Conservation (phyloP, 1,284 basidiomycete species). For the Ustilago crameri region DNA sequence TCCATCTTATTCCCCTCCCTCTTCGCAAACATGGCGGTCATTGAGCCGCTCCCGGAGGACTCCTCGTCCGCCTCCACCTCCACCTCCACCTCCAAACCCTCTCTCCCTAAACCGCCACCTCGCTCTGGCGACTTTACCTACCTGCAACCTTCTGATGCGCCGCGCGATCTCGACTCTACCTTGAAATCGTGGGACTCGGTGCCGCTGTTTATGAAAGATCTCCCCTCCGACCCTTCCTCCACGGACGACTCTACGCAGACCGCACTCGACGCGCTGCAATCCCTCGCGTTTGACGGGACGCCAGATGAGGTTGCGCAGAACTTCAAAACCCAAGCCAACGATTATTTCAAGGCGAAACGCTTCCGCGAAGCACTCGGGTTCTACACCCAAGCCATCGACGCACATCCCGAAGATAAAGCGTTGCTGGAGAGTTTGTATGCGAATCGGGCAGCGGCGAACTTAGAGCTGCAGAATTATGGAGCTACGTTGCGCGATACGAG, state of each 20-base stretch:
- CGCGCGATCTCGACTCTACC: conserved; percentile 34
- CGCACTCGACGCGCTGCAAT: conserved; percentile 83
- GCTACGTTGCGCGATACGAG: conserved; percentile 20
- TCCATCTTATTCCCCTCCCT: background rate
- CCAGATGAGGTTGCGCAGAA: conserved; percentile 91
- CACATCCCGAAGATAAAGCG: conserved; percentile 76
- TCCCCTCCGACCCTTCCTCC: conserved; percentile 72
- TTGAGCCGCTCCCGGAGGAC: conserved; percentile 7
- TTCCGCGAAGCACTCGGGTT: conserved; percentile 88
- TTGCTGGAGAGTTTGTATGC: conserved; percentile 73
- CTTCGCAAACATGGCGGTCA: conserved; percentile 19
- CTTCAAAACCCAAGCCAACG: conserved; percentile 95
- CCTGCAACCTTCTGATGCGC: conserved; percentile 10
- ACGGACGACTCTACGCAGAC: conserved; percentile 57
- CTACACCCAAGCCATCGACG: conserved; percentile 89
- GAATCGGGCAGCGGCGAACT: conserved; percentile 91
- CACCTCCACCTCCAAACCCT: background rate
- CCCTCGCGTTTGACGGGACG: conserved; percentile 86
- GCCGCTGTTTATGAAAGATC: conserved; percentile 91
- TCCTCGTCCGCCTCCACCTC: background rate
- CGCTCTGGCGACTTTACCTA: conserved; percentile 29
- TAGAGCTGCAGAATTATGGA: conserved; percentile 77
- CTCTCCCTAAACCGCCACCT: conserved; percentile 24
- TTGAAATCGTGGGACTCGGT: conserved; percentile 61
- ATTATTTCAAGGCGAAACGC: conserved; percentile 87